Evolutionary conservation across 2,329 filamentous ascomycete species (phyloP), one percentile per base, ranked within the genome.

Genomic region (Aurifilum marmelostoma): DNA sequence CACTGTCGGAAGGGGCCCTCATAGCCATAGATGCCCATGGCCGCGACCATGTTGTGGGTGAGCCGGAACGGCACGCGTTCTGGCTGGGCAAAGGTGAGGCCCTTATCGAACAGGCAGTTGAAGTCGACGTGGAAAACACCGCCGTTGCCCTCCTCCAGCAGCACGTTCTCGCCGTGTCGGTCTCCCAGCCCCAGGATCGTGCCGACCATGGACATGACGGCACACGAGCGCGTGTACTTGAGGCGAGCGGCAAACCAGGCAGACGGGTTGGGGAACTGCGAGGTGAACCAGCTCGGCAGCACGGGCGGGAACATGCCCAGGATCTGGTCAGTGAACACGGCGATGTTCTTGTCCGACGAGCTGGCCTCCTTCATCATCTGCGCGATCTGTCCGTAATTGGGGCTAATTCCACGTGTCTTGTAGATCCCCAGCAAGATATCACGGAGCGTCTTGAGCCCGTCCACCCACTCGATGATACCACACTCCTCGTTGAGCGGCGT

Each of bases 201-300:
- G 63, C 96, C 96, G 5, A 97, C 93, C 88, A 99, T 99, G n/a
- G 94, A 97, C 94, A 99, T 99, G 73, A 99, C 96, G 14, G 97
- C 96, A 75, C 92, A 95, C 0, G 96, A 97, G 4, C 96, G 89
- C 2, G 96, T 97, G 80, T 98, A 99, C 61, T 90, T 88, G 59
- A 98, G 85, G 9, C 96, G 89, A 12, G 95, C 94, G 2, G 89
- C 87, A 79, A 99, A 97, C 96, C 96, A 99, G 1, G 91, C 86
- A 16, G 93, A 92, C 4, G 97, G 94, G 76, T 97, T 94, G 0
- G 96, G 94, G 77, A 97, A 99, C 74, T 94, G 93, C 74, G 97
- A 92, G 27, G 96, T 89, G 79, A 99, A 99, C 96, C 96, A 99
- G 72, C 94, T 88, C 73, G 97, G 91, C 69, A 99, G 88, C 18